Evolutionary conservation across 768 basidiomycete species (phyloP).

Genomic region (Lentinus brumalis): DNA sequence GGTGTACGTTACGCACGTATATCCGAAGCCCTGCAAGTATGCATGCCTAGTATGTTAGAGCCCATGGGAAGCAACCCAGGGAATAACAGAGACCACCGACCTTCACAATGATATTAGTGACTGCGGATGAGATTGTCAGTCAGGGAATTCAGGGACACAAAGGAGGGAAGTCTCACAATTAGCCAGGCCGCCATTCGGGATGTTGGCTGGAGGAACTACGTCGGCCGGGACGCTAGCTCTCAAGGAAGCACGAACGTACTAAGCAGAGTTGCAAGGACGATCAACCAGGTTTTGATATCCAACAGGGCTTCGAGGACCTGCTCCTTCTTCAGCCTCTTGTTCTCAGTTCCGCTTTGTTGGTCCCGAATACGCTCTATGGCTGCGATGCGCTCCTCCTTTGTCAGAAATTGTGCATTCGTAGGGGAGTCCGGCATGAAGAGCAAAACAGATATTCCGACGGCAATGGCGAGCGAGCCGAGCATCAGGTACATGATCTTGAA

Average conservation of each 20-base stretch:
- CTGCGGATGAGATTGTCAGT: constrained; percentile 30
- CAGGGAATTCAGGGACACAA: neutral
- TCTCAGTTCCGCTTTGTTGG: constrained; percentile 66
- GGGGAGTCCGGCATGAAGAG: constrained; percentile 70
- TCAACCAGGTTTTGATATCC: constrained; percentile 66
- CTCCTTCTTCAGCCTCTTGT: constrained; percentile 60
- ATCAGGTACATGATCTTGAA: constrained; percentile 66
- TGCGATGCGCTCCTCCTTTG: constrained; percentile 60
- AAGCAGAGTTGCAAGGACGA: constrained; percentile 59
- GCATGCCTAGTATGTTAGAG: too few species aligned
- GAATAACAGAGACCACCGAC: neutral
- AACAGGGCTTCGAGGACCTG: constrained; percentile 59
- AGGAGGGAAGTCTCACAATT: constrained; percentile 48
- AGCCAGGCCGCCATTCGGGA: constrained; percentile 69
- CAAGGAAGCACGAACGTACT: constrained; percentile 41
- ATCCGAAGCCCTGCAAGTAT: constrained; percentile 48
- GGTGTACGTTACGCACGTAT: constrained; percentile 45
- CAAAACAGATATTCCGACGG: constrained; percentile 57
- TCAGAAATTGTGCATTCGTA: constrained; percentile 57
- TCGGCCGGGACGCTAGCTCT: neutral
- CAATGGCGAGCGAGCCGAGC: constrained; percentile 59
- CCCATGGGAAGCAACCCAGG: too few species aligned
- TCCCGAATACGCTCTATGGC: constrained; percentile 67
- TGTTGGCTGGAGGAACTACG: constrained; percentile 46
- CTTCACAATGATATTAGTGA: constrained; percentile 63